A percentile compares a stretch with the other conserved stretches of the same genome.
These are phyloP conservation scores for Boletellus sp. DNA, from an alignment of 768 basidiomycete species.

Conservation along the genomic window DNA sequence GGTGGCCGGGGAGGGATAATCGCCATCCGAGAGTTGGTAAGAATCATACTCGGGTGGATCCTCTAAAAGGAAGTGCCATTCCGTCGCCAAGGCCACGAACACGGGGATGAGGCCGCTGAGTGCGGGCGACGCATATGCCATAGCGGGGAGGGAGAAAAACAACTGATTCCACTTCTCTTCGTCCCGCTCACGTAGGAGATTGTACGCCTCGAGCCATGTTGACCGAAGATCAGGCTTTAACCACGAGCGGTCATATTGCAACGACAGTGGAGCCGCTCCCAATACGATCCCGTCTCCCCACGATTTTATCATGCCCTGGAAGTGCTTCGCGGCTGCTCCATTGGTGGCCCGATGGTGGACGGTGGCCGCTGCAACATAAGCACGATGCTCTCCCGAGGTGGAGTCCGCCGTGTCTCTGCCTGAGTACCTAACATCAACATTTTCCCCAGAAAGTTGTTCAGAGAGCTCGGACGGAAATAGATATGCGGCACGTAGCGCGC, in stretches of 20 bases:
- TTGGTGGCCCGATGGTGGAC: constrained; percentile 1
- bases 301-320: neutral
- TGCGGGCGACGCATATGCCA: constrained; percentile 24
- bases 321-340: neutral
- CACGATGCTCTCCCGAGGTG: constrained; percentile 4
- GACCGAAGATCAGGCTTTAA: constrained; percentile 17
- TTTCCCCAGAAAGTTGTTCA: neutral
- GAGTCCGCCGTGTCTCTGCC: constrained; percentile 7
- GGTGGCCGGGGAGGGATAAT: neutral
- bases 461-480: constrained; percentile 11
- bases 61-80: constrained; percentile 6
- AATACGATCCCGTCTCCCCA: neutral
- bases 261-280: neutral
- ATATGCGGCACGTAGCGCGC: constrained; percentile 9
- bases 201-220: constrained; percentile 26
- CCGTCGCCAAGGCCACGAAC: constrained; percentile 28
- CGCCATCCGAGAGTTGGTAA: constrained; percentile 8
- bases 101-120: constrained; percentile 19
- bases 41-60: neutral
- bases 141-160: constrained; percentile 29
- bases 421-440: constrained; percentile 3
- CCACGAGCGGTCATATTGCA: constrained; percentile 20
- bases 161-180: constrained; percentile 6
- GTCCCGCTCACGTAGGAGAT: constrained; percentile 14
- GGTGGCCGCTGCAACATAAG: constrained; percentile 3